Percentiles rank a stretch among this genome's conserved stretches.
phyloP scores from a whole-genome alignment of 2,329 filamentous ascomycete genomes.

The Leptographium lundbergii region DNA sequence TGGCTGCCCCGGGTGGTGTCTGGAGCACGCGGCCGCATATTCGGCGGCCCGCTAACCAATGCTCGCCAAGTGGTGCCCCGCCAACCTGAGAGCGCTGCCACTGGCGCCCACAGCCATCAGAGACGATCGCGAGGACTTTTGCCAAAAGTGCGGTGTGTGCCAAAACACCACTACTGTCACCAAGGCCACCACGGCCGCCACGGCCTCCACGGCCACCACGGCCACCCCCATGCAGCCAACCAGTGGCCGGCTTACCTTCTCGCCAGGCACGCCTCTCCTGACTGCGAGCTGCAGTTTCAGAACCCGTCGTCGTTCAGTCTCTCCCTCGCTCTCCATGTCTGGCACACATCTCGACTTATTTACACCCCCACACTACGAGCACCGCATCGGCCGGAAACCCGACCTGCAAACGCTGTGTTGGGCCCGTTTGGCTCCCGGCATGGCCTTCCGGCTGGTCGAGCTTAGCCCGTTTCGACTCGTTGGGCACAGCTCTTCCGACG shows the following conservation, averaged over 20 bases:
- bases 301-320: too few species aligned
- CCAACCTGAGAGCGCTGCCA: neutral
- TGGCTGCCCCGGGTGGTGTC: neutral
- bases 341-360: too few species aligned
- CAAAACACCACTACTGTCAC: neutral
- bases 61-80: neutral
- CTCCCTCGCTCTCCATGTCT: too few species aligned
- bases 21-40: constrained; percentile 6
- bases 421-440: too few species aligned
- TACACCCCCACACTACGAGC: too few species aligned
- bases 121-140: neutral
- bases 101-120: neutral
- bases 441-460: too few species aligned
- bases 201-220: neutral
- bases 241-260: neutral
- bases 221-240: neutral
- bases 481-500: too few species aligned
- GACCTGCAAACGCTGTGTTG: too few species aligned
- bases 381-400: too few species aligned
- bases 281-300: neutral
- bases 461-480: too few species aligned
- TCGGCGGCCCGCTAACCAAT: constrained; percentile 6
- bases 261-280: neutral
- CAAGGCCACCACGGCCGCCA: neutral
- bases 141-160: neutral